Base-by-base conservation (phyloP, 2,329 filamentous ascomycete species). In the Allantophomopsis lycopodina region DNA sequence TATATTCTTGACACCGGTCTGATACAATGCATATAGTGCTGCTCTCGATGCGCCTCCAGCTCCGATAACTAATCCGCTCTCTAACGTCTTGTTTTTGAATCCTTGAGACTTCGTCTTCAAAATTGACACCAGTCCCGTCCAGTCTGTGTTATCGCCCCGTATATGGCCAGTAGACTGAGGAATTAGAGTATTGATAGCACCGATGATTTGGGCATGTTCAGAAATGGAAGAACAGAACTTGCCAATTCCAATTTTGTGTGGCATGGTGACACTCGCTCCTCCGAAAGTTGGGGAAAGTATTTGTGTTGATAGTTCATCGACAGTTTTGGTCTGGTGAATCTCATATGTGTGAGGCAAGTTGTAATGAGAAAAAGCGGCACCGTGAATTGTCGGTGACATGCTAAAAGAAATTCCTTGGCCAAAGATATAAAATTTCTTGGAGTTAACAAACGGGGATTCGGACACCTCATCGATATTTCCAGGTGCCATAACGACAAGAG, bases 181-280 rank as follows among this genome's bases (percentile, higher is more conserved):
- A 2, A 40, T 7, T 39, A 89, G 69, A 1, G 83, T 91, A 65
- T 91, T 89, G 59, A 81, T 79, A 37, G 83, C 83, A 36, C 83
- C 83, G 15, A 87, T 79, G 28, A 79, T 75, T 37, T 71, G 69
- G 48, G 75, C 83, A 59, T 87, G 81, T 15, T 75, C 69, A 6
- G 82, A 86, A 31, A 88, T 63, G 40, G 78, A 72, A 52, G 89
- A 82, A 7, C 89, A 69, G 49, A 83, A 68, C 0, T 73, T 67
- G 44, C 88, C 73, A 54, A 89, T 85, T 49, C 74, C 68, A 17
- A 89, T 73, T 58, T 91, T 89, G 64, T 85, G 78, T 0, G 84
- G 84, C 83, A 89, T 91, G 15, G 83, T 89, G 31, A 89, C 76
- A 3, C 79, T 76, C 15, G 79, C 59, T 70, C 76, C 78, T 51